Percentiles rank a stretch among this genome's conserved stretches.
phyloP scores from a whole-genome alignment of 2,329 filamentous ascomycete species.

The Cordyceps tenuipes region DNA sequence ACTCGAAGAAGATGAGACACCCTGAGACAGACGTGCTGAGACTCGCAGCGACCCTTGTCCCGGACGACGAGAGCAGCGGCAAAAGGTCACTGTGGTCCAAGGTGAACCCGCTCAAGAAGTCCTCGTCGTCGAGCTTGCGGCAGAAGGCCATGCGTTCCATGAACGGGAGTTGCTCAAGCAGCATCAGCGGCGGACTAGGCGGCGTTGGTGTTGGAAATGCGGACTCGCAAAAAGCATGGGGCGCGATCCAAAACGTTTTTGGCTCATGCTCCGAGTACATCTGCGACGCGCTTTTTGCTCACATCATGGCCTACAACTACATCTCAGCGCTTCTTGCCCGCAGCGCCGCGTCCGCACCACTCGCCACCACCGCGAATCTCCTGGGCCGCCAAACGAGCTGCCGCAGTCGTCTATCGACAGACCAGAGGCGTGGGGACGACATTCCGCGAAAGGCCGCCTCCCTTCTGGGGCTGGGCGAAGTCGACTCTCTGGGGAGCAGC shows the following conservation, averaged over 20 bases:
- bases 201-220: not conserved
- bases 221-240: conserved; percentile 30
- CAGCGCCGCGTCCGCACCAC: conserved; percentile 8
- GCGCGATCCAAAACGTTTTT: conserved; percentile 43
- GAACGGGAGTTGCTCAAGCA: conserved; percentile 11
- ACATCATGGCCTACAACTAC: conserved; percentile 53
- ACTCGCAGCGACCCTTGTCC: conserved; percentile 10
- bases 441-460: conserved; percentile 46
- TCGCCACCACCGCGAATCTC: conserved; percentile 4
- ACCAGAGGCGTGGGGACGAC: conserved; percentile 22
- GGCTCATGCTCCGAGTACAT: conserved; percentile 43
- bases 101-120: conserved; percentile 24
- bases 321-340: conserved; percentile 28
- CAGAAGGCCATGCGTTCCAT: not conserved
- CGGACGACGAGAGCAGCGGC: conserved; percentile 7
- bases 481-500: conserved; percentile 13
- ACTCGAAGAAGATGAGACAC: conserved; percentile 45
- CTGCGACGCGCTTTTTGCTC: conserved; percentile 51
- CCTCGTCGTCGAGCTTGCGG: conserved; percentile 12
- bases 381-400: conserved; percentile 1
- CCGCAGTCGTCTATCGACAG: conserved; percentile 5
- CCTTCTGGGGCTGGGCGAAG: conserved; percentile 38
- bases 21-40: conserved; percentile 20
- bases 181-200: not conserved
- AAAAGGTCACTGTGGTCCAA: conserved; percentile 29